Base-by-base conservation (phyloP, 2,329 filamentous ascomycete genomes). In the Cyphellophora europaea region DNA sequence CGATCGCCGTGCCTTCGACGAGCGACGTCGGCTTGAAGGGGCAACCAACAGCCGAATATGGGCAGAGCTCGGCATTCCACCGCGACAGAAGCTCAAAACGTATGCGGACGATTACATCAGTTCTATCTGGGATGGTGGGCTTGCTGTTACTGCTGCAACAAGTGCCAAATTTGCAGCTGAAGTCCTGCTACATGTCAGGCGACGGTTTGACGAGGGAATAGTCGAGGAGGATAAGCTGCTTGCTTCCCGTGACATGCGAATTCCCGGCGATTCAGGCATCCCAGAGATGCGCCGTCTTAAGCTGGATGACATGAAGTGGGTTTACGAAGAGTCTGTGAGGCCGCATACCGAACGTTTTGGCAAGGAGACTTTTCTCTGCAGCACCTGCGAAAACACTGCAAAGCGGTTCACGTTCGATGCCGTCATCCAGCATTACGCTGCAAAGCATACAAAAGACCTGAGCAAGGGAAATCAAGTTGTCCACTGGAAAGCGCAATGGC, bases 241-340 rank as follows among this genome's bases (percentile, higher is more conserved):
- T 66, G 72, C 19, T 60, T 56, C 43, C 44, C 62, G 36, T 63
- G 65, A 37, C 12, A 42, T 36, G 14, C 43, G 33, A 10, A 38
- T 47, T 25, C 59, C 63, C 2, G 61, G 69, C 42, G 71, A 67
- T 0, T 66, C 72, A 5, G 72, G 67, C 47, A 74, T 69, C 16
- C 18, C 37, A 10, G 29, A 32, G 8, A 40, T 21, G 33, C 68
- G 74, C 53, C 78, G 70, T 51, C 63, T 89, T 34, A 82, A 79
- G 1, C 60, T 91, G 46, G 83, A 89, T 52, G 86, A 88, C 51
- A 87, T 91, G 82, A 88, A 82, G 56, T 89, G 80, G 76, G 65
- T 88, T 18, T 88, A 82, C 53, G 82, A 88, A 50, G 74, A 73
- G 46, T 87, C 85, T 54, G 69, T 91, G 52, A 83, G 77, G 50